Conservation (phyloP, 148 eudicot genomes). For the Agrostemma githago region DNA sequence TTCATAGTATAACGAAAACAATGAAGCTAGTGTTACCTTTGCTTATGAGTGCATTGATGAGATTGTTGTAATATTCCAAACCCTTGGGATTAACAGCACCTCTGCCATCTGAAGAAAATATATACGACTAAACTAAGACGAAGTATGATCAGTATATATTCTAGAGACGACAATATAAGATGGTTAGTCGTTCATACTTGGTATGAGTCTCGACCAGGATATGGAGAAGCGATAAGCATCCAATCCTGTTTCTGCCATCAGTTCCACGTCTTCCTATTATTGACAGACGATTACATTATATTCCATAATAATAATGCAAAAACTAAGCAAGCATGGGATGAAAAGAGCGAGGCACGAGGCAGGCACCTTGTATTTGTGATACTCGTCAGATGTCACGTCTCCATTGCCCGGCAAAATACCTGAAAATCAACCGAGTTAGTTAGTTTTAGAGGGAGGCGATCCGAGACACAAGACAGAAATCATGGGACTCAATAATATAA, state of each 20-base stretch:
- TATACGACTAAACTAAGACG: neutral
- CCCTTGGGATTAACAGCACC: constrained; percentile 44
- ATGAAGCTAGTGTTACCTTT: constrained; percentile 27
- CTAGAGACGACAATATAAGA: neutral
- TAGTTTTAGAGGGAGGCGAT: neutral
- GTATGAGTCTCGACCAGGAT: constrained; percentile 57
- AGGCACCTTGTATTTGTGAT: constrained; percentile 35
- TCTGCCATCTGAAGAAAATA: constrained; percentile 36
- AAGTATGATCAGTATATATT: neutral
- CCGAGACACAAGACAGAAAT: neutral
- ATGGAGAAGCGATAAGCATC: constrained; percentile 57
- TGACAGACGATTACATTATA: constrained; percentile 1
- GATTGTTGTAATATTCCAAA: constrained; percentile 40
- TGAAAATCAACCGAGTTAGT: constrained; percentile 10
- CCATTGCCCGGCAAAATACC: constrained; percentile 14
- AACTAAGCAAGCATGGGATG: no score
- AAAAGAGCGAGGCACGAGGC: no score
- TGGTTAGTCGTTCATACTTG: constrained; percentile 24
- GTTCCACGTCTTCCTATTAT: constrained; percentile 44
- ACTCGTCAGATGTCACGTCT: constrained; percentile 31
- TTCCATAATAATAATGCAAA: neutral
- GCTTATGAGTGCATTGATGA: constrained; percentile 43
- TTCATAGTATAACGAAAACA: neutral
- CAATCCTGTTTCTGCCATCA: constrained; percentile 44
- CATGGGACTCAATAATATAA: neutral